Base-by-base conservation (phyloP, 495 filamentous ascomycete genomes). In the Aspergillus avenaceus region DNA sequence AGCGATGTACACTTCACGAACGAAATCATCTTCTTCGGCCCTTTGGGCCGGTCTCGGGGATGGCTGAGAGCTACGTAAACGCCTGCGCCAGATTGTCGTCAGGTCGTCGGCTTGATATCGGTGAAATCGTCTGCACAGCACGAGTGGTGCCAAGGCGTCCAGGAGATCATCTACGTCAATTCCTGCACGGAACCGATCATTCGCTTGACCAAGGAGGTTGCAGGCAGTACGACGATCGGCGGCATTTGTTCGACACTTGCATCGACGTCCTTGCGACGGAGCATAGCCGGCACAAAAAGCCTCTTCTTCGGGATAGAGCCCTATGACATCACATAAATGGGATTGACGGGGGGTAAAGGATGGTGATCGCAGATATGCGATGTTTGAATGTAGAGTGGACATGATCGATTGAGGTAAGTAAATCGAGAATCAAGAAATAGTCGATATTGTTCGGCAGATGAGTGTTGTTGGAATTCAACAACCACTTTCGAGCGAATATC, bases 101-200 rank as follows among this genome's bases (percentile, higher is more conserved):
- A 69, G 46, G 22, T 8, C 29, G 0, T 14, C 16, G 5, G 65
- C 61, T 41, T 69, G 61, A 7, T 13, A n/a, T 32, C 63, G 61
- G 36, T 69, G 66, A 9, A 41, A 60, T 2, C 49, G 22, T 8
- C 24, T 58, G 38, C 66, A 67, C 21, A 67, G 54, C 23, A 63
- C 56, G 32, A 58, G 26, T 13, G 55, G 58, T 29, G 66, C 66
- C 4, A 69, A 24, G 19, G 60, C 37, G 22, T 60, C 34, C 1
- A 69, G 48, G 3, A 63, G 34, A 2, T 25, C 21, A 34, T 62
- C 29, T 32, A 66, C 59, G 8, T 18, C 19, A 2, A 38, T 16
- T 23, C 63, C 63, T 1, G 37, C 47, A 8, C 41, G 47, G 44
- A 67, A 44, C 4, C 48, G 14, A n/a, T 52, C 24, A 11, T 50